Evolutionary conservation across 768 basidiomycete genomes (phyloP), one percentile per base, ranked within the genome.

Genomic region (Lactarius tabidus): DNA sequence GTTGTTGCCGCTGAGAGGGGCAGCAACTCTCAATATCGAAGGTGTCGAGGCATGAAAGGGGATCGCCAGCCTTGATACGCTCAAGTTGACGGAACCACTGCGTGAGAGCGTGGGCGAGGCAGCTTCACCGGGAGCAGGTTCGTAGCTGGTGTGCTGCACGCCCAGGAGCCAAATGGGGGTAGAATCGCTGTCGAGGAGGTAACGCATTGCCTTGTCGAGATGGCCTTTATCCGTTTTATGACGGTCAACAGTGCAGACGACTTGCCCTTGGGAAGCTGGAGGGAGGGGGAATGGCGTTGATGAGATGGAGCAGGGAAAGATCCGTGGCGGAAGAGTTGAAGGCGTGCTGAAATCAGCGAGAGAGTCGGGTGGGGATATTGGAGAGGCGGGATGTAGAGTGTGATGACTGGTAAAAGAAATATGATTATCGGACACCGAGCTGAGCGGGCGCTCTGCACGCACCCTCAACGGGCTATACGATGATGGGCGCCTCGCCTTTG

Each of bases 81-180:
- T n/a, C n/a, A n/a, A 81, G 57, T 80, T 78, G 61, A 74, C 60
- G 36, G 78, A 79, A 57, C 76, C 73, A 64, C 81, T 79, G 17
- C 78, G 81, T 79, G 70, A 71, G 53, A 67, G 57, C 18, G 64
- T 61, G 1, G 66, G 64, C 1, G 67, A 18, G 45, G 62, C 2
- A 63, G 65, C 18, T 9, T 75, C 72, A 0, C 74, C 68, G 1
- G 73, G 74, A 2, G 73, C 75, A 12, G 78, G 76, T 67, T 89
- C 90, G 69, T 87, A 91, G 0, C 91, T 91, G 3, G 85, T 81
- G 66, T 94, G 93, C 67, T 84, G 81, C 4, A 93, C 86, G 45
- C 95, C 95, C 28, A 97, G 80, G 2, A 97, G 76, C 94, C 94
- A 97, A 35, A 98, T 96, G 1, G 91, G 92, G 3, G 82, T 84